Evolutionary conservation across 116 monocot genomes (phyloP), one percentile per base, ranked within the genome.

Genomic region (Iris pallida): DNA sequence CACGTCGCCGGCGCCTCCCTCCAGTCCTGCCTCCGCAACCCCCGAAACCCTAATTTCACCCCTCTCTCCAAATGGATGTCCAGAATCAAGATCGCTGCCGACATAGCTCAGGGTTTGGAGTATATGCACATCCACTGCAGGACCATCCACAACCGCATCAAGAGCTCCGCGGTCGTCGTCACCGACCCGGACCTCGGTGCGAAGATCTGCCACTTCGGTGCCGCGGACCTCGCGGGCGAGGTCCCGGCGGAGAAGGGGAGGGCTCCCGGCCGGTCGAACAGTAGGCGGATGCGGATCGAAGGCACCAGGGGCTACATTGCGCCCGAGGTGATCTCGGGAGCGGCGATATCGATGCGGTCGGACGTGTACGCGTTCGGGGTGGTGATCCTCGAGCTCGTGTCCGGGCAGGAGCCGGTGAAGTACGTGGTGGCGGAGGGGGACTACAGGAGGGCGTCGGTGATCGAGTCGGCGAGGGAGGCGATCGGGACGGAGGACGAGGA

Each of bases 241-340:
- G 49, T 83, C 54, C 63, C 68, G 4, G 55, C 51, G 47, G 59
- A 49, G 14, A 16, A 42, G 19, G 57, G 7, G 64, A 64, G 69
- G 52, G 52, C 45, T 7, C 18, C 41, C 13, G 59, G 71, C 67
- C n/a, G 46, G 8, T 17, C 57, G 66, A 30, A 30, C 30, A 30
- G 30, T 3, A 30, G 30, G 30, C 30, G 30, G 30, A 30, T 30
- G 30, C 30, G 64, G 68, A 83, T 83, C 53, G 72, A 83, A 59
- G 81, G 79, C 16, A 74, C 84, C n/a, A 78, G 75, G 41, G 88
- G 88, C 42, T 88, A 88, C 78, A 78, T 88, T 47, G 88, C 88
- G 41, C 88, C 88, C 45, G 88, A 88, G 68, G 54, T 84, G 15
- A 44, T 88, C 43, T 66, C 75, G 3, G 78, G 79, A 4, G 81